Percentiles rank a stretch among this genome's conserved stretches.
phyloP scores from a whole-genome alignment of 768 basidiomycete genomes.

The Suillus hirtellus region DNA sequence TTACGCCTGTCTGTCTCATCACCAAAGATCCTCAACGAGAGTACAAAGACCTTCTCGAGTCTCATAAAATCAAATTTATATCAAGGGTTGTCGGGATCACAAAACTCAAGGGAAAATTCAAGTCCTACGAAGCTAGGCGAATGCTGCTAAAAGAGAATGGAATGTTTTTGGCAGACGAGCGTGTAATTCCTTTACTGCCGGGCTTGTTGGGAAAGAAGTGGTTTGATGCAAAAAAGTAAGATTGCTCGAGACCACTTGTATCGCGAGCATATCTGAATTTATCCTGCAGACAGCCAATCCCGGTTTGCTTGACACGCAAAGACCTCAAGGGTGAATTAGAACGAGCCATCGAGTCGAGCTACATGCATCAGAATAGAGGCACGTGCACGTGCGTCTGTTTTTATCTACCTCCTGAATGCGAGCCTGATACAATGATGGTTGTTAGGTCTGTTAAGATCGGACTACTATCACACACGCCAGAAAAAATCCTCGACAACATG shows the following conservation, averaged over 20 bases:
- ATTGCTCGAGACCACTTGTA: constrained; percentile 7
- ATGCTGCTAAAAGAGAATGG: constrained; percentile 86
- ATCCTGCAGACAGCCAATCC: constrained; percentile 81
- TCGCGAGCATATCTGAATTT: constrained; percentile 9
- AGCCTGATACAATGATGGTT: not conserved
- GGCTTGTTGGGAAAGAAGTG: constrained; percentile 85
- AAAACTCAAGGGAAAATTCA: constrained; percentile 95
- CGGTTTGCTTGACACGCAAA: constrained; percentile 85
- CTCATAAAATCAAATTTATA: constrained; percentile 83
- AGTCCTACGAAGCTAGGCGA: constrained; percentile 79
- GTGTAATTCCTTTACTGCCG: constrained; percentile 85
- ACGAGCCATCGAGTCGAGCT: constrained; percentile 89
- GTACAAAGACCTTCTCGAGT: constrained; percentile 90
- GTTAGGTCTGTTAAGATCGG: constrained; percentile 83
- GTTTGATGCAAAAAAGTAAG: constrained; percentile 95
- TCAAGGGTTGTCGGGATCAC: constrained; percentile 85
- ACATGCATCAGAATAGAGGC: constrained; percentile 93
- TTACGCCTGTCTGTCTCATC: constrained; percentile 82
- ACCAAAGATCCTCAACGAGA: constrained; percentile 94
- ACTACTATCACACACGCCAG: constrained; percentile 65
- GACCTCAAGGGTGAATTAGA: constrained; percentile 93
- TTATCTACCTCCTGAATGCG: not conserved
- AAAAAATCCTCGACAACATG: constrained; percentile 79
- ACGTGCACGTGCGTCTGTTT: constrained; percentile 77
- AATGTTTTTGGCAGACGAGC: constrained; percentile 91